Conservation (phyloP, 140 eudicot genomes). For the Oenanthe javanica region DNA sequence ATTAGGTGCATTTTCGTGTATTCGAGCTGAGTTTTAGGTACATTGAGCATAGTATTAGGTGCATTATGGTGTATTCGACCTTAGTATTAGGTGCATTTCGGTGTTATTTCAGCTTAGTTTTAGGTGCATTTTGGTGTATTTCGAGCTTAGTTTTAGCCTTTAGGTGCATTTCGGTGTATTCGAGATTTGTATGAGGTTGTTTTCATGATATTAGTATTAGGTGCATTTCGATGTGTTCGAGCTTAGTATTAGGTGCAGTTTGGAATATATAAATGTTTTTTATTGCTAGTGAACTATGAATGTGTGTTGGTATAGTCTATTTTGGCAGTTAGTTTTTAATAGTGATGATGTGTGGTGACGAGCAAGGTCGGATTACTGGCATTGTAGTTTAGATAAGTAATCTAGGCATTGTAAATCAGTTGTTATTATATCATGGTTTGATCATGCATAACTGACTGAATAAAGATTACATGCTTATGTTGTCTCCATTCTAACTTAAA, state of each 20-base stretch:
- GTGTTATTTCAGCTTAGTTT: not conserved
- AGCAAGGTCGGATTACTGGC: not conserved
- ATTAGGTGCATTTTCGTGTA: too few species aligned
- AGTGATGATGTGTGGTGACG: not conserved
- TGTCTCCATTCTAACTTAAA: not conserved
- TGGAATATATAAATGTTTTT: not conserved
- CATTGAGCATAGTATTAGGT: not conserved
- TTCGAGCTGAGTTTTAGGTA: not conserved
- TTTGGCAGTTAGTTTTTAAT: not conserved
- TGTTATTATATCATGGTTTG: not conserved
- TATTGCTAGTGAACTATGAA: not conserved
- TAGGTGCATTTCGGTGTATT: not conserved
- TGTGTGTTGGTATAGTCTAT: not conserved
- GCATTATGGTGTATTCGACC: not conserved
- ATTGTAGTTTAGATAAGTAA: not conserved
- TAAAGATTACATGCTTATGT: not conserved
- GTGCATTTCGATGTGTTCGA: not conserved
- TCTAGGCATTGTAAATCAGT: not conserved
- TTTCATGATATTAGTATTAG: not conserved
- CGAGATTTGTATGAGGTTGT: not conserved
- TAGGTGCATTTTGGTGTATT: not conserved
- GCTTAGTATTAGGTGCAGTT: not conserved
- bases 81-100: not conserved
- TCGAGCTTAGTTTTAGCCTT: not conserved
- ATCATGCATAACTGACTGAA: not conserved